These are phyloP conservation scores for Metschnikowia vanudenii DNA, from an alignment of 805 yeast species.

Conservation along the genomic window DNA sequence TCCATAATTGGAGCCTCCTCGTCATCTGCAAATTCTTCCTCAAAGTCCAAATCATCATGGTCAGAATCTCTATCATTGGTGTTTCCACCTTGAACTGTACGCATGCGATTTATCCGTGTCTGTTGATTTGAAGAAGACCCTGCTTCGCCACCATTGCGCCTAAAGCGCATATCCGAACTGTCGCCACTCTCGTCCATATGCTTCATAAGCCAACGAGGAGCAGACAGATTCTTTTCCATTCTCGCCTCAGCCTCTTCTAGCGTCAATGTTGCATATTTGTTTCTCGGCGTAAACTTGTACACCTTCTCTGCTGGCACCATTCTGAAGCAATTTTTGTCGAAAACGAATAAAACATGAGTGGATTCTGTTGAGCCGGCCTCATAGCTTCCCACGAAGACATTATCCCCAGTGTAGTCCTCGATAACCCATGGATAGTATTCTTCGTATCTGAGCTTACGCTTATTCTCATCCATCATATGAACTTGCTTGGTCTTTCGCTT, in stretches of 20 bases:
- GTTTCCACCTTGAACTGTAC: constrained; percentile 46
- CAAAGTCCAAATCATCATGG: constrained; percentile 89
- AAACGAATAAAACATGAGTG: constrained; percentile 75
- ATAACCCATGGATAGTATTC: constrained; percentile 98
- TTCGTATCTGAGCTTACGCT: constrained; percentile 83
- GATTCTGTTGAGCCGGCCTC: constrained; percentile 87
- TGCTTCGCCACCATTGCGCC: constrained; percentile 22
- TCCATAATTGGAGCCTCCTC: constrained; percentile 98
- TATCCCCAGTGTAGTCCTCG: constrained; percentile 93
- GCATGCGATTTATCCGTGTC: constrained; percentile 23
- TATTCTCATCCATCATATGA: constrained; percentile 75
- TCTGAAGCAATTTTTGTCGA: constrained; percentile 84
- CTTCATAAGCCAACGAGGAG: constrained; percentile 95
- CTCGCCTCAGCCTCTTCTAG: constrained; percentile 95
- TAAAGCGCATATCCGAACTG: constrained; percentile 47
- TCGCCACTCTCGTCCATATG: constrained; percentile 66
- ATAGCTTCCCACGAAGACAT: constrained; percentile 93
- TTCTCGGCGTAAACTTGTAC: constrained; percentile 89
- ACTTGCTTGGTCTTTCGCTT: constrained; percentile 85
- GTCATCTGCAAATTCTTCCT: constrained; percentile 97
- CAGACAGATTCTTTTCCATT: constrained; percentile 74
- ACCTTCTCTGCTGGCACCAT: constrained; percentile 95
- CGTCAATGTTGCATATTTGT: constrained; percentile 89
- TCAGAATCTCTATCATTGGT: constrained; percentile 64
- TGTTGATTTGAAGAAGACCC: constrained; percentile 5